Percentiles rank a stretch among this genome's conserved stretches.
These are phyloP conservation scores for Arthrobotrys entomopaga DNA, from an alignment of 2,329 filamentous ascomycete genomes.

Conservation along the genomic window DNA sequence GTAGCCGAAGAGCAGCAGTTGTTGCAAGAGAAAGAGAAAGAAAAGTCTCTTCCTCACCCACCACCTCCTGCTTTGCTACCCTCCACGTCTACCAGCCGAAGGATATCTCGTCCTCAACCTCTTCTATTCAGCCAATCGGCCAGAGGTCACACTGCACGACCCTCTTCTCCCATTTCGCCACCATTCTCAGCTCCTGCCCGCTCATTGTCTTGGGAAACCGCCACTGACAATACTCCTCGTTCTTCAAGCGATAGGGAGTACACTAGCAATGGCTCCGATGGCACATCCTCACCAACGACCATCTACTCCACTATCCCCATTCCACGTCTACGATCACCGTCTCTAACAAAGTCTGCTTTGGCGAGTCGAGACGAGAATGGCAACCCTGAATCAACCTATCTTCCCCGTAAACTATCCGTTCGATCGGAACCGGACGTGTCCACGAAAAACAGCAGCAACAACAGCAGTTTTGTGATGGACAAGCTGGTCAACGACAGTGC, in stretches of 20 bases:
- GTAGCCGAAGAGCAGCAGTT: constrained; percentile 38
- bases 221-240: constrained; percentile 32
- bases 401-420: constrained; percentile 28
- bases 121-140: constrained; percentile 14
- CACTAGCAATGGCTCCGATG: constrained; percentile 43
- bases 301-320: constrained; percentile 44
- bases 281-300: constrained; percentile 48
- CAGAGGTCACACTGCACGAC: constrained; percentile 12
- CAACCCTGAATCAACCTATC: constrained; percentile 21
- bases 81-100: constrained; percentile 18
- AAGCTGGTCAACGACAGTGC: constrained; percentile 16
- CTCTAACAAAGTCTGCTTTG: constrained; percentile 45
- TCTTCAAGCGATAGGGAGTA: constrained; percentile 52
- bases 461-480: constrained; percentile 35
- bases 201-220: constrained; percentile 48
- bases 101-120: constrained; percentile 43
- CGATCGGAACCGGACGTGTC: constrained; percentile 13
- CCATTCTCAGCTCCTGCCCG: constrained; percentile 42
- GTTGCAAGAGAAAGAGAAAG: constrained; percentile 9
- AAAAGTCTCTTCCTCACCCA: constrained; percentile 13
- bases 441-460: constrained; percentile 28
- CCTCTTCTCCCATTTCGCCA: constrained; percentile 27
- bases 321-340: constrained; percentile 38
- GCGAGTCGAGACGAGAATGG: constrained; percentile 42
- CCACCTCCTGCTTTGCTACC: constrained; percentile 22